Conservation (phyloP, 1,284 basidiomycete genomes). For the Malassezia slooffiae region DNA sequence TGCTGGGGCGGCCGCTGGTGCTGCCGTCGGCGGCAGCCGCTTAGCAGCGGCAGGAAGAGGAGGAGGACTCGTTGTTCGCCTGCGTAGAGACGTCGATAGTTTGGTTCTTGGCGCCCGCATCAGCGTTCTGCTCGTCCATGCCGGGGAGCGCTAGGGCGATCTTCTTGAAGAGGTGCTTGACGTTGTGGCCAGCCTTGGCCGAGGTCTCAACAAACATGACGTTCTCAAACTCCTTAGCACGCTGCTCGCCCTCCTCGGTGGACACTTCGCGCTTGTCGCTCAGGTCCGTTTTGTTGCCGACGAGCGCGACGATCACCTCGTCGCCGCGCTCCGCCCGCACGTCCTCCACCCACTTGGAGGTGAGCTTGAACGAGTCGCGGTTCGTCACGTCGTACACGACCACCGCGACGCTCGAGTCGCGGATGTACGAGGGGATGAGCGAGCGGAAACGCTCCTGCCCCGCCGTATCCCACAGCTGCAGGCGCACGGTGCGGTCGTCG, state of each 20-base stretch:
- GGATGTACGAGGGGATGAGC: constrained; percentile 95
- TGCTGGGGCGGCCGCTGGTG: constrained; percentile 27
- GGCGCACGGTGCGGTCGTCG: constrained; percentile 89
- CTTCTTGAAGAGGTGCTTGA: constrained; percentile 97
- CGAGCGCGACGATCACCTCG: constrained; percentile 96
- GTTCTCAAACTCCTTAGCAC: constrained; percentile 70
- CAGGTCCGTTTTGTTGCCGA: constrained; percentile 94
- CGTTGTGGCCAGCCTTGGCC: constrained; percentile 97
- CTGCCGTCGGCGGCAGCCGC: constrained; percentile 35
- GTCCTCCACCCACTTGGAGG: constrained; percentile 98
- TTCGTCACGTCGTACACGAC: constrained; percentile 98
- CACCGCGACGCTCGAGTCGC: constrained; percentile 94
- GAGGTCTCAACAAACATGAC: constrained; percentile 99
- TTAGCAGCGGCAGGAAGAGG: constrained; percentile 12
- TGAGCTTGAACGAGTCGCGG: constrained; percentile 90
- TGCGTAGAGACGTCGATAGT: constrained; percentile 16
- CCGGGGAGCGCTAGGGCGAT: constrained; percentile 96
- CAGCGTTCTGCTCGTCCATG: constrained; percentile 65
- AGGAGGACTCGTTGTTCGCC: not conserved
- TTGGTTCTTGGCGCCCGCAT: constrained; percentile 51
- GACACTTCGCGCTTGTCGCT: constrained; percentile 66
- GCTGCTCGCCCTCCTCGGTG: constrained; percentile 85
- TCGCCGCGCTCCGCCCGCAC: constrained; percentile 92
- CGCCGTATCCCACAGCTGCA: constrained; percentile 93
- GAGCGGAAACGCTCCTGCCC: constrained; percentile 97